Conservation (phyloP, 805 yeast species). For the Zygotorulaspora sp. region DNA sequence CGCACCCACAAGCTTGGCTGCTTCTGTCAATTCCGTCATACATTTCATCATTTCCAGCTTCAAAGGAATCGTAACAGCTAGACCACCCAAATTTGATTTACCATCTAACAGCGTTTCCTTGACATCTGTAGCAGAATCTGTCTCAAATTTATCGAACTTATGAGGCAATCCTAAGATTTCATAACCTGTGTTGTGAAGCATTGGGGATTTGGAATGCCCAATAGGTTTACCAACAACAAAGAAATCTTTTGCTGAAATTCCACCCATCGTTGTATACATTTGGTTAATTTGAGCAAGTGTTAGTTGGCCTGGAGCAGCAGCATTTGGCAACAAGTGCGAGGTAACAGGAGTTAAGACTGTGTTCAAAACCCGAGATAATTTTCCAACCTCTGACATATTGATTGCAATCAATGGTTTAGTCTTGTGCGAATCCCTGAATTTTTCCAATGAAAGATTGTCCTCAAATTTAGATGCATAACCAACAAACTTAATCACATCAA, state of each 20-base stretch:
- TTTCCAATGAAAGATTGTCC: slow-evolving; percentile 70
- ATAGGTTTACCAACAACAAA: slow-evolving; percentile 80
- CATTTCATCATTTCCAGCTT: slow-evolving; percentile 73
- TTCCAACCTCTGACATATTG: slow-evolving; percentile 75
- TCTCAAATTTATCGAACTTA: slow-evolving; percentile 60
- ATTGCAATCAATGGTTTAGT: slow-evolving; percentile 69
- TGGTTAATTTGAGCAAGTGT: slow-evolving; percentile 61
- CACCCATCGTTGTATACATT: slow-evolving; percentile 56
- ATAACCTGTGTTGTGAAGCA: slow-evolving; percentile 78
- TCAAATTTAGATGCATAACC: slow-evolving; percentile 61
- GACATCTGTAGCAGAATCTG: slow-evolving; percentile 57
- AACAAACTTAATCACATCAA: slow-evolving; percentile 77
- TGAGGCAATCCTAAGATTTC: slow-evolving; percentile 73
- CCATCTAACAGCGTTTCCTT: slow-evolving; percentile 45
- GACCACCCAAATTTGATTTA: slow-evolving; percentile 71
- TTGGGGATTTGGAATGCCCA: slow-evolving; percentile 84
- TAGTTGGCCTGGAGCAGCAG: slow-evolving; percentile 80
- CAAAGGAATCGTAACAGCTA: slow-evolving; percentile 90
- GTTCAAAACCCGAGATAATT: slow-evolving; percentile 74
- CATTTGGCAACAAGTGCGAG: slow-evolving; percentile 56
- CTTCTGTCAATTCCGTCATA: slow-evolving; percentile 60
- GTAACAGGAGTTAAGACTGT: slow-evolving; percentile 78
- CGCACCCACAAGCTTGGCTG: slow-evolving; percentile 85
- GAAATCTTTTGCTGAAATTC: slow-evolving; percentile 51
- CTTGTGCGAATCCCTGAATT: slow-evolving; percentile 55